A percentile compares a stretch with the other conserved stretches of the same genome.
These are phyloP conservation scores for Helianthus tuberosus DNA, from an alignment of 129 eudicot genomes.

Conservation along the genomic window DNA sequence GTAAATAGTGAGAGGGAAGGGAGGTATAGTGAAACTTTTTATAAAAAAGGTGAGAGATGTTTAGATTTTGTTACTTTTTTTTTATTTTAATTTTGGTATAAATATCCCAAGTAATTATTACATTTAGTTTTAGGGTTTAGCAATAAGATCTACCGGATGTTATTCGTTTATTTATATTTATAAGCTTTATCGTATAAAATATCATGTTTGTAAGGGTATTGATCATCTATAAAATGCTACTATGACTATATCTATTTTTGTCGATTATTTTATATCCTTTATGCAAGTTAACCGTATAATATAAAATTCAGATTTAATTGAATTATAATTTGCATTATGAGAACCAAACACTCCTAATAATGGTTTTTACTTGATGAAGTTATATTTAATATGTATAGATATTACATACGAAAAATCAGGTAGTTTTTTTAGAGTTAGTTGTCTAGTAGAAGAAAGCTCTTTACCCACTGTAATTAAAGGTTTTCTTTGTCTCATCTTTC, in stretches of 20 bases:
- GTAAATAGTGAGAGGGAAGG: conserved; percentile 31
- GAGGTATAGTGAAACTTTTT: conserved; percentile 38
- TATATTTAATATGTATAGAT: too few relatives aligned
- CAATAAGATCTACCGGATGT: conserved; percentile 16
- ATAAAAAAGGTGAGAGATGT: conserved; percentile 21
- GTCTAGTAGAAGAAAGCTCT: too few relatives aligned
- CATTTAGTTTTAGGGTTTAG: neutral
- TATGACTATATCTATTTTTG: neutral
- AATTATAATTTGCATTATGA: too few relatives aligned
- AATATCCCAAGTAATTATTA: conserved; percentile 28
- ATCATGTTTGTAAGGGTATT: neutral
- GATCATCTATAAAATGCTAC: neutral
- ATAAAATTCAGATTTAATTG: too few relatives aligned
- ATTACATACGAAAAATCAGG: too few relatives aligned
- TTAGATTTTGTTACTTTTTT: conserved; percentile 25
- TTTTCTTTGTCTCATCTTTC: too few relatives aligned
- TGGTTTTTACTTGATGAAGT: too few relatives aligned
- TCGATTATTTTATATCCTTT: too few relatives aligned
- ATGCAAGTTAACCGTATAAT: too few relatives aligned
- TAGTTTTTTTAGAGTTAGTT: too few relatives aligned
- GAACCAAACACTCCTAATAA: too few relatives aligned
- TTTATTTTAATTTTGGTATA: conserved; percentile 13
- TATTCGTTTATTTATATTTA: neutral
- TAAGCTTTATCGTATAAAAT: neutral
- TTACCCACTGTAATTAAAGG: too few relatives aligned